Evolutionary conservation across 2,329 filamentous ascomycete genomes (phyloP), one percentile per base, ranked within the genome.

Genomic region (Diaporthe eres): DNA sequence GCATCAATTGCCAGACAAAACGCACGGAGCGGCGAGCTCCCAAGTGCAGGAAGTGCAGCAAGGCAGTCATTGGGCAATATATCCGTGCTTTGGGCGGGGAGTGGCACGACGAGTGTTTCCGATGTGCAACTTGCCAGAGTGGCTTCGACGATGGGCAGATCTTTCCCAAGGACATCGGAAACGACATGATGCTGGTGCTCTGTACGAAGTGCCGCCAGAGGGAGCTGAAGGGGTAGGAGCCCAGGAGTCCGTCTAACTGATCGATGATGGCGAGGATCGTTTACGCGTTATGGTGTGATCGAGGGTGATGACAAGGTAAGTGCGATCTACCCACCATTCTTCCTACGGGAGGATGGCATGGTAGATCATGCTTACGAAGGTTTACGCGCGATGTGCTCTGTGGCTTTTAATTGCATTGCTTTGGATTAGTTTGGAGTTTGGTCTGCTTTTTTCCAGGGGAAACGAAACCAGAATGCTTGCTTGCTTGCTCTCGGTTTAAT

Each of bases 81-180:
- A 92, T 99, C 28, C 93, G 94, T 82, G 97, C 97, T 0, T 87
- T 99, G 58, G 96, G 95, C 7, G 92, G 92, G 17, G 96, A 98
- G 86, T 99, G 97, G 96, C 97, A 99, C 85, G 93, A 95, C 74
- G 89, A 92, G 76, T 99, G 97, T 84, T 99, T 99, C 86, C 92
- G 93, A 74, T 99, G 97, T 82, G 89, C 88, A 22, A 86, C 87
- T 22, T 93, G 92, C 80, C 84, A 86, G 15, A 89, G 89, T 49
- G 88, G 89, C 0, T 93, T 93, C 79, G 88, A 90, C 49, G 91
- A 93, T 79, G 91, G 92, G 0, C 90, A 92, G 81, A 90, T 93
- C 78, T 93, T 93, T 81, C 90, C 91, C 55, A 88, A 89, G 77
- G 85, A 90, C 71, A 87, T 88, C 31, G 78, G 81, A 1, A 86